phyloP scores from a whole-genome alignment of 202 grass and related monocot genomes.

The Panicum hallii region DNA sequence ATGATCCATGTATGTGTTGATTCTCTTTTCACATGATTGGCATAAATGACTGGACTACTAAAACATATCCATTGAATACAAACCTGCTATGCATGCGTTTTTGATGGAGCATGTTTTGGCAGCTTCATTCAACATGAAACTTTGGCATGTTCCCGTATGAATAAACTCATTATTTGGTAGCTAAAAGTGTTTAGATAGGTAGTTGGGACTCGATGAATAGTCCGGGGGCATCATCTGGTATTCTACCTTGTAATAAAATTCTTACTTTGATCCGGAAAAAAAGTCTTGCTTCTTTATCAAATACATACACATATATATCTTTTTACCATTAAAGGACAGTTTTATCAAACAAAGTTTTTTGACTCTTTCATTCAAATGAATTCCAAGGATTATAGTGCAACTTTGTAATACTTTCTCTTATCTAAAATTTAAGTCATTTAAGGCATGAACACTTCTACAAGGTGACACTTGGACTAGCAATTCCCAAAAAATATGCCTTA shows the following conservation, averaged over 20 bases:
- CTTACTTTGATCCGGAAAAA: background rate
- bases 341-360: background rate
- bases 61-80: conserved; percentile 17
- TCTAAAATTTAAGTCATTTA: background rate
- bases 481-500: background rate
- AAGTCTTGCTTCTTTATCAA: background rate
- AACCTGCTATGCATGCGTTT: background rate
- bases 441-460: background rate
- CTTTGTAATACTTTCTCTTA: conserved; percentile 18
- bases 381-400: background rate
- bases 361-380: background rate
- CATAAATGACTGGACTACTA: background rate
- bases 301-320: background rate
- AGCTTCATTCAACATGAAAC: background rate
- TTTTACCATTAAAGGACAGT: background rate
- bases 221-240: background rate
- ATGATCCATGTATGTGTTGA: too few species aligned
- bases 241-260: too few species aligned
- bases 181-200: background rate
- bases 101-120: background rate
- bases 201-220: background rate
- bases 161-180: background rate
- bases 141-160: background rate
- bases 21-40: too few species aligned
- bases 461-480: conserved; percentile 5